These are phyloP conservation scores for Phanerodontia chrysosporium DNA, from an alignment of 768 basidiomycete species.

Conservation along the genomic window DNA sequence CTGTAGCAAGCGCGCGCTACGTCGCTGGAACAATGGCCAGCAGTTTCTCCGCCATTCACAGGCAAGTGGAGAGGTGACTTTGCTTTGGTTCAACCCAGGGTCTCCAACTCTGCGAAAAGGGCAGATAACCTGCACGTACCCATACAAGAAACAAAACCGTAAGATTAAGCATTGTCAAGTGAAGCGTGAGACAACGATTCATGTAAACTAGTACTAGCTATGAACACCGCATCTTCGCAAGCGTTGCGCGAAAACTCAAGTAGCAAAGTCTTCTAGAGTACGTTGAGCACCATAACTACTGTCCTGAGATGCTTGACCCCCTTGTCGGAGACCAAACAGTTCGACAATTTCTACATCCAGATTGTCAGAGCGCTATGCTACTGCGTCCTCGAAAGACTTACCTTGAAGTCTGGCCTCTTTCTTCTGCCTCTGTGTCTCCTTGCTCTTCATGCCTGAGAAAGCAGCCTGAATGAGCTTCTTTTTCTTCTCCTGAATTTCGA, in stretches of 20 bases:
- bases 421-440: constrained; percentile 71
- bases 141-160: too few species aligned
- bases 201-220: too few species aligned
- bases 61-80: too few species aligned
- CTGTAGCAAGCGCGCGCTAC: too few species aligned
- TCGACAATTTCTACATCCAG: constrained; percentile 8
- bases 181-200: too few species aligned
- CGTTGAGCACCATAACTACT: neutral
- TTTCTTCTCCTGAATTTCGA: constrained; percentile 86
- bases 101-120: too few species aligned
- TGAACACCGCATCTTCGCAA: too few species aligned
- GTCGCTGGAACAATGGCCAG: too few species aligned
- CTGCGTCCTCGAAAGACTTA: constrained; percentile 22
- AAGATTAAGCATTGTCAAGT: too few species aligned
- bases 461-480: constrained; percentile 77
- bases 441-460: constrained; percentile 47
- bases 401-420: constrained; percentile 82
- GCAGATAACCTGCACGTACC: too few species aligned
- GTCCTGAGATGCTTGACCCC: constrained; percentile 5
- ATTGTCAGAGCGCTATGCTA: neutral
- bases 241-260: neutral
- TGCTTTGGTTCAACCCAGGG: too few species aligned
- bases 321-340: constrained; percentile 12
- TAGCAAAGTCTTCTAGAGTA: constrained; percentile 9
- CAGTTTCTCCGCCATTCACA: too few species aligned